A percentile compares a stretch with the other conserved stretches of the same genome.
phyloP scores from a whole-genome alignment of 2,329 filamentous ascomycete genomes.

The Rhinocladiella mackenziei region DNA sequence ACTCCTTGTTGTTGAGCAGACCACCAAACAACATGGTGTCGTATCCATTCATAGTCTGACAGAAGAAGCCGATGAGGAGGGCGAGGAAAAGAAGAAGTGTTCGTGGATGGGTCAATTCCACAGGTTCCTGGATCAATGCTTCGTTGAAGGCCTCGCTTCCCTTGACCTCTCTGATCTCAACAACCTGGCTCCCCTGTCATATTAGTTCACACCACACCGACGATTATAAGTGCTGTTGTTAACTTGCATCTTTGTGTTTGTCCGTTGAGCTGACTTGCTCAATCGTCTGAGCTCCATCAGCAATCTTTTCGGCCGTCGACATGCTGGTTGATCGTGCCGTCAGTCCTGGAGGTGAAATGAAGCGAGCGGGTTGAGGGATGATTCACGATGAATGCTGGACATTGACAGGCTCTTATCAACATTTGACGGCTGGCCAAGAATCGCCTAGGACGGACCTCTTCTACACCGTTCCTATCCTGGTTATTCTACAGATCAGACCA shows the following conservation, averaged over 20 bases:
- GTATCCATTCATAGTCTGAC: slow-evolving; percentile 55
- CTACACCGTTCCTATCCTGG: slow-evolving; percentile 13
- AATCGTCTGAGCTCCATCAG: slow-evolving; percentile 8
- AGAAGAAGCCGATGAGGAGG: slow-evolving; percentile 39
- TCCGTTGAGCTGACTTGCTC: slow-evolving; percentile 18
- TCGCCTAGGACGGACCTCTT: too few species aligned
- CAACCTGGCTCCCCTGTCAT: slow-evolving; percentile 8
- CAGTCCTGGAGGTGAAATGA: not conserved
- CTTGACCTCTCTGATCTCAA: slow-evolving; percentile 42
- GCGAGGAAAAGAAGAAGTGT: slow-evolving; percentile 23
- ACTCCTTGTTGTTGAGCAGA: slow-evolving; percentile 46
- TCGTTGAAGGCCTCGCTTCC: slow-evolving; percentile 55
- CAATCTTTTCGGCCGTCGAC: slow-evolving; percentile 20
- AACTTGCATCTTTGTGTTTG: slow-evolving; percentile 23
- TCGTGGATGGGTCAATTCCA: slow-evolving; percentile 9
- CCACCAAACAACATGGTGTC: slow-evolving; percentile 56
- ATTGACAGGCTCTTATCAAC: too few species aligned
- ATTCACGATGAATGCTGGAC: too few species aligned
- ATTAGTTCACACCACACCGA: not conserved
- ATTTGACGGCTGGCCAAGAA: too few species aligned
- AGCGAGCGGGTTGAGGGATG: too few species aligned
- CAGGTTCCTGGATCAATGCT: slow-evolving; percentile 52
- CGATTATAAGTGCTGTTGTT: not conserved
- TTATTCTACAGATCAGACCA: slow-evolving; percentile 6
- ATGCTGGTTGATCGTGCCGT: slow-evolving; percentile 9